Evolutionary conservation across 805 yeast genomes (phyloP).

Genomic region (Pichia insulana): DNA sequence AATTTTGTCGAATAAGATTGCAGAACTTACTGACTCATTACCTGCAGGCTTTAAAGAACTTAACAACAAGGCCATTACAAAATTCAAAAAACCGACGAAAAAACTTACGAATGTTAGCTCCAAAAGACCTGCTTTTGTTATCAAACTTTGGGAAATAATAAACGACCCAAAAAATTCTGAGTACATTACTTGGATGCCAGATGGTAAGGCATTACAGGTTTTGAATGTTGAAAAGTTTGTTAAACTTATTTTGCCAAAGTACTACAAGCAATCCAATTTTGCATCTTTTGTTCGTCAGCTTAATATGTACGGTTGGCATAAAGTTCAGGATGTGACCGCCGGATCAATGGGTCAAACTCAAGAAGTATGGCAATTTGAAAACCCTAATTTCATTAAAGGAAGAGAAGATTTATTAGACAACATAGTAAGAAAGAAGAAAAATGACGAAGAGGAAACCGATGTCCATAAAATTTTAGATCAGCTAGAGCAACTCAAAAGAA

Average conservation of each 20-base stretch:
- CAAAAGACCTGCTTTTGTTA: conserved; percentile 86
- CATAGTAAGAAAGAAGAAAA: conserved; percentile 66
- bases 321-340: conserved; percentile 82
- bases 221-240: conserved; percentile 78
- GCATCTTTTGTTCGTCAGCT: conserved; percentile 93
- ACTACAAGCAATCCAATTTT: conserved; percentile 91
- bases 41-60: neutral
- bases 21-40: neutral
- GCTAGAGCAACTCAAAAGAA: conserved; percentile 63
- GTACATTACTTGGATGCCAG: conserved; percentile 75
- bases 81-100: conserved; percentile 21
- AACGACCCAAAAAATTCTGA: conserved; percentile 65
- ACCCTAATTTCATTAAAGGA: conserved; percentile 67
- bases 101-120: conserved; percentile 13
- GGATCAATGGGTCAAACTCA: conserved; percentile 63
- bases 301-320: conserved; percentile 99
- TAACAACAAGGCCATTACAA: neutral
- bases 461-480: conserved; percentile 53
- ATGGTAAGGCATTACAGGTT: conserved; percentile 82
- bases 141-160: conserved; percentile 93
- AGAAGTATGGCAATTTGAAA: conserved; percentile 84
- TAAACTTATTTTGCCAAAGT: conserved; percentile 76
- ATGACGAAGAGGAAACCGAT: conserved; percentile 37
- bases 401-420: conserved; percentile 79
- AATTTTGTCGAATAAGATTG: neutral